These are phyloP conservation scores for Thraustochytrium aureum DNA, from an alignment of 352 stramenopile genomes.

Conservation along the genomic window DNA sequence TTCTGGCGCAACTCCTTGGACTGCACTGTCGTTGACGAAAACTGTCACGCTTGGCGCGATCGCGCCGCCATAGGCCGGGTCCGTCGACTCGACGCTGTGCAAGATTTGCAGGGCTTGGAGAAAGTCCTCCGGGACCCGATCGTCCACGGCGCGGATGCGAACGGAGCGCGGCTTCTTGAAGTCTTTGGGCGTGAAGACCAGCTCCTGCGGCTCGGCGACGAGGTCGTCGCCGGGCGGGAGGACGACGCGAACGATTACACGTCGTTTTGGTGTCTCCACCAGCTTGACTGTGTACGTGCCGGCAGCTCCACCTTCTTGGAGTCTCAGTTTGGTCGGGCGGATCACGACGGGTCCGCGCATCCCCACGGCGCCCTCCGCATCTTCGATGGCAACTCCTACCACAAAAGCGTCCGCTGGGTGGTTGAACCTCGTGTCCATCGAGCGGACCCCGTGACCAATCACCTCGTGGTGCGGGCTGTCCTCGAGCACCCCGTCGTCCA, in stretches of 20 bases:
- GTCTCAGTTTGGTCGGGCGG: slow-evolving; percentile 11
- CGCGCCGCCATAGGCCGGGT: neutral
- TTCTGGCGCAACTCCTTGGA: neutral
- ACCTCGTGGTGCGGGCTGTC: slow-evolving; percentile 32
- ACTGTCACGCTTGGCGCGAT: neutral
- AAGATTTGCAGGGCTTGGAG: slow-evolving; percentile 37
- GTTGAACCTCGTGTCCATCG: slow-evolving; percentile 15
- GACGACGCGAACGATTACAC: slow-evolving; percentile 2
- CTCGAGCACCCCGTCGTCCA: slow-evolving; percentile 36
- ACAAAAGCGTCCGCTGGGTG: neutral
- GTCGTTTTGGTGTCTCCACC: neutral
- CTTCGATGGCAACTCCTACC: neutral
- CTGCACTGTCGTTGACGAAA: slow-evolving; percentile 42
- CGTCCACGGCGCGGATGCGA: slow-evolving; percentile 19
- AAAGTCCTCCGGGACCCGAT: slow-evolving; percentile 37
- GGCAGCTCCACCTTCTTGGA: slow-evolving; percentile 15
- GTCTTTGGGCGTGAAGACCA: slow-evolving; percentile 2
- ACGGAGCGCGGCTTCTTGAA: neutral
- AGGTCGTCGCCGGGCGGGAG: slow-evolving; percentile 39
- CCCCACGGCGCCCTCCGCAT: neutral
- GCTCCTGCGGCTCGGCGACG: neutral
- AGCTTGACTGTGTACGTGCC: slow-evolving; percentile 39
- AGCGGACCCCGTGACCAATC: slow-evolving; percentile 11
- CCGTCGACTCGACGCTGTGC: neutral
- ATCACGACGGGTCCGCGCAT: neutral